Evolutionary conservation across 2,329 filamentous ascomycete genomes (phyloP).

Genomic region (Fusarium sulawesiense): DNA sequence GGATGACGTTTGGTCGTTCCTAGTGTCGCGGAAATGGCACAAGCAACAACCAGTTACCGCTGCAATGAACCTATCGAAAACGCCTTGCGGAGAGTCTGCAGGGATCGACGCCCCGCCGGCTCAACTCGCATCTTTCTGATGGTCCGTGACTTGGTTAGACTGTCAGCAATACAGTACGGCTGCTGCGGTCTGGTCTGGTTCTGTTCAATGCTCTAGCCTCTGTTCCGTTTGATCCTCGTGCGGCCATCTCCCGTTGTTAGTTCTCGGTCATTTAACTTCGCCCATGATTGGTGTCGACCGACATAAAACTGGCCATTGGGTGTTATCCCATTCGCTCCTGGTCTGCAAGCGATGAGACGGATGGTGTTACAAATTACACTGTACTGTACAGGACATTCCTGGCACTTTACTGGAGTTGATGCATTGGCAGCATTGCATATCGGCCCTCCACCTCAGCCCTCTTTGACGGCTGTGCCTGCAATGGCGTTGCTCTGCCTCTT

Average conservation of each 20-base stretch:
- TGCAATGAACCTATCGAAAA: slow-evolving; percentile 49
- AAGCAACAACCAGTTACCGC: slow-evolving; percentile 33
- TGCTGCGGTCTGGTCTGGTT: neutral
- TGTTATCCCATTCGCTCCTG: slow-evolving; percentile 15
- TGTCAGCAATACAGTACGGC: slow-evolving; percentile 24
- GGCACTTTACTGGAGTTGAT: slow-evolving; percentile 11
- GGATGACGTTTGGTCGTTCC: slow-evolving; percentile 36
- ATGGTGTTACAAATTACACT: slow-evolving; percentile 12
- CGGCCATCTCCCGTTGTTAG: slow-evolving; percentile 15
- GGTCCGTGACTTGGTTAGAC: slow-evolving; percentile 32
- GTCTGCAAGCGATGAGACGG: slow-evolving; percentile 13
- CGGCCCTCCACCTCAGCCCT: slow-evolving; percentile 47
- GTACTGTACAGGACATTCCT: neutral
- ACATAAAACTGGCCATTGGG: slow-evolving; percentile 5
- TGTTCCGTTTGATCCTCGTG: slow-evolving; percentile 29
- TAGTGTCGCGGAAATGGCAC: slow-evolving; percentile 34
- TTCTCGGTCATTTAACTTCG: slow-evolving; percentile 6
- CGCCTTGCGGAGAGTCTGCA: slow-evolving; percentile 46
- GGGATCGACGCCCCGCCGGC: slow-evolving; percentile 38
- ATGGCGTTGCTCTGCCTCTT: slow-evolving; percentile 40
- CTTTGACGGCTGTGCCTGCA: slow-evolving; percentile 45
- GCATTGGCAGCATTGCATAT: slow-evolving; percentile 42
- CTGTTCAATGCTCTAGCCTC: slow-evolving; percentile 5
- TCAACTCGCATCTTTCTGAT: slow-evolving; percentile 13
- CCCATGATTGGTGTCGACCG: slow-evolving; percentile 14